Evolutionary conservation across 1,284 basidiomycete species (phyloP).

Genomic region (Cystobasidiaceae sp.): DNA sequence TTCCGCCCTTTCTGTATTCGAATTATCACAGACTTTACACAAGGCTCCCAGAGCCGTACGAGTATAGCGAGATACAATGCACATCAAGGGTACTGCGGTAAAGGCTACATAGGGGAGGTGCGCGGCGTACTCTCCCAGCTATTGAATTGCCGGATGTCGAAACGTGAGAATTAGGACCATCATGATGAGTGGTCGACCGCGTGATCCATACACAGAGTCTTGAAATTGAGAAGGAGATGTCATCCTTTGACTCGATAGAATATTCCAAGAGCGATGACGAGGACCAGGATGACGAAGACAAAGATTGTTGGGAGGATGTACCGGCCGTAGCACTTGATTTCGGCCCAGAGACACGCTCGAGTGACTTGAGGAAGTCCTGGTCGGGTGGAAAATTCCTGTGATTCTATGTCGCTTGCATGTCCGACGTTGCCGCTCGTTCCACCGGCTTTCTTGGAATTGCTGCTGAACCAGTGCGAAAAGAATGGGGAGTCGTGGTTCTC

Average conservation of each 20-base stretch:
- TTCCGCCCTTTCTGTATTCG: too few species aligned
- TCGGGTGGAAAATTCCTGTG: background rate
- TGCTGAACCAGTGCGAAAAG: slow-evolving; percentile 8
- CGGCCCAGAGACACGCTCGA: slow-evolving; percentile 15
- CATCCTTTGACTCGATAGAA: slow-evolving; percentile 6
- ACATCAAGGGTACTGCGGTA: too few species aligned
- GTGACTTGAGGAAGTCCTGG: slow-evolving; percentile 28
- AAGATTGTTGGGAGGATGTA: slow-evolving; percentile 10
- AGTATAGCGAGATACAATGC: too few species aligned
- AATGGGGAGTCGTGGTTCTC: slow-evolving; percentile 5
- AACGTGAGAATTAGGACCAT: background rate
- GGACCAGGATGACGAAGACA: slow-evolving; percentile 21
- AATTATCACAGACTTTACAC: too few species aligned
- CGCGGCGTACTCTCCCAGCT: too few species aligned
- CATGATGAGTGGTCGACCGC: background rate
- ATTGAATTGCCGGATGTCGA: too few species aligned
- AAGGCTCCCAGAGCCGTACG: too few species aligned
- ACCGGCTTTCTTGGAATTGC: background rate
- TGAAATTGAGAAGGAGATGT: background rate
- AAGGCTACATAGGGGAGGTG: too few species aligned
- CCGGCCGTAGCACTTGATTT: slow-evolving; percentile 31
- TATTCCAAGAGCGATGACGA: slow-evolving; percentile 7
- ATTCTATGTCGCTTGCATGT: slow-evolving; percentile 10
- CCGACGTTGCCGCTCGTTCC: background rate
- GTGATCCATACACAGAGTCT: background rate